Conservation (phyloP, 1,284 basidiomycete genomes). For the Cystobasidium pallidum region DNA sequence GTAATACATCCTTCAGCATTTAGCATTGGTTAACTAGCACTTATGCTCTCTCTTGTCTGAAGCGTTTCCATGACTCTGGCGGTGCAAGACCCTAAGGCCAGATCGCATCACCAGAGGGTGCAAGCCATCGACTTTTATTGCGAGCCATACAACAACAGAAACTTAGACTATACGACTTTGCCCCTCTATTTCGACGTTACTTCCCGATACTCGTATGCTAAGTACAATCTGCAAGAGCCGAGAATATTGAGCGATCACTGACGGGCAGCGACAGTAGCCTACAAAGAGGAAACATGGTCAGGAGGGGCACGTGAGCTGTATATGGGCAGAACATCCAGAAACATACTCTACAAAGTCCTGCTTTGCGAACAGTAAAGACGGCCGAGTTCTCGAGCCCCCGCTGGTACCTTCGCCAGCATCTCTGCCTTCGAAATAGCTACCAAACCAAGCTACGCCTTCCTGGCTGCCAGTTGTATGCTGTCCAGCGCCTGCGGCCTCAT, state of each 20-base stretch:
- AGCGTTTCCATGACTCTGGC: no score
- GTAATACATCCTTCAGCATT: neutral
- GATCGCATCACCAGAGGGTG: neutral
- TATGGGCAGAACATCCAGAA: neutral
- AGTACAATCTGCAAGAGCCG: constrained; percentile 37
- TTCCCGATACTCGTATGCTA: neutral
- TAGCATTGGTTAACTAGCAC: neutral
- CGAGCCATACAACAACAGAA: constrained; percentile 7
- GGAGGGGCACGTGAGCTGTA: neutral
- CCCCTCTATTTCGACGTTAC: no score
- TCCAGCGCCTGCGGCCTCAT: constrained; percentile 22
- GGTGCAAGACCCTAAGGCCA: no score
- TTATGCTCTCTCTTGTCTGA: neutral
- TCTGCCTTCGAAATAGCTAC: constrained; percentile 33
- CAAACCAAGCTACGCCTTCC: constrained; percentile 42
- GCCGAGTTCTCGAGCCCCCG: constrained; percentile 3
- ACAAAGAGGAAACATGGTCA: neutral
- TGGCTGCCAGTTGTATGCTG: constrained; percentile 22
- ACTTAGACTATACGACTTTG: no score
- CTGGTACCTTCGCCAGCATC: constrained; percentile 19
- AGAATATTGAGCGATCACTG: constrained; percentile 32
- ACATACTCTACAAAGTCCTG: constrained; percentile 42
- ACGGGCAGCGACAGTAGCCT: constrained; percentile 31
- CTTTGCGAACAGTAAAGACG: constrained; percentile 36
- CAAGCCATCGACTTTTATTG: neutral